Conservation (phyloP, 495 filamentous ascomycete species). For the Parathielavia hyrcaniae region DNA sequence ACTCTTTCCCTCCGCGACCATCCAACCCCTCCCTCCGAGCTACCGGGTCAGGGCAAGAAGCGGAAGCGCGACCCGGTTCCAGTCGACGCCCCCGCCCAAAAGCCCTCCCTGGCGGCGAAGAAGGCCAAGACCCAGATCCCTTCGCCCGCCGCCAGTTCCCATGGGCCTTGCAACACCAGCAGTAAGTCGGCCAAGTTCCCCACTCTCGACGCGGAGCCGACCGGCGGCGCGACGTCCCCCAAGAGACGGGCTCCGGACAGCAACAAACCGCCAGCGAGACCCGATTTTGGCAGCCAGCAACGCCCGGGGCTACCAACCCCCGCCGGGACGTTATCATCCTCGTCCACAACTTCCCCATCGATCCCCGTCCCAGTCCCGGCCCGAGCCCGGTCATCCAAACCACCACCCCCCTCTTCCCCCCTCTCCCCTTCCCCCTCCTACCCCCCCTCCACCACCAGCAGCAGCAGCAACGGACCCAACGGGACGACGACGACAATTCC, state of each 20-base stretch:
- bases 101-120: neutral
- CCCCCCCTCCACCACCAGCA: neutral
- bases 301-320: no score
- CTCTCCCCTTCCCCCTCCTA: no score
- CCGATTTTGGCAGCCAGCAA: no score
- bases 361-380: no score
- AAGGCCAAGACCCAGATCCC: neutral
- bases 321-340: no score
- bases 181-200: neutral
- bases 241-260: constrained; percentile 9
- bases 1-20: neutral
- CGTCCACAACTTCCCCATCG: no score
- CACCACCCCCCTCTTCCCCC: no score
- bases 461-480: neutral
- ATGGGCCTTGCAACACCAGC: no score
- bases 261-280: neutral
- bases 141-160: neutral
- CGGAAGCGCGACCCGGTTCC: neutral
- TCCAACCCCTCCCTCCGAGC: neutral
- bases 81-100: neutral
- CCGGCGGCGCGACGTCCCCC: neutral
- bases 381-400: no score
- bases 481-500: no score
- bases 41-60: neutral
- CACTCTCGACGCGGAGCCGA: neutral